Evolutionary conservation across 768 basidiomycete genomes (phyloP), one percentile per base, ranked within the genome.

Genomic region (Macrolepiota albuminosa): DNA sequence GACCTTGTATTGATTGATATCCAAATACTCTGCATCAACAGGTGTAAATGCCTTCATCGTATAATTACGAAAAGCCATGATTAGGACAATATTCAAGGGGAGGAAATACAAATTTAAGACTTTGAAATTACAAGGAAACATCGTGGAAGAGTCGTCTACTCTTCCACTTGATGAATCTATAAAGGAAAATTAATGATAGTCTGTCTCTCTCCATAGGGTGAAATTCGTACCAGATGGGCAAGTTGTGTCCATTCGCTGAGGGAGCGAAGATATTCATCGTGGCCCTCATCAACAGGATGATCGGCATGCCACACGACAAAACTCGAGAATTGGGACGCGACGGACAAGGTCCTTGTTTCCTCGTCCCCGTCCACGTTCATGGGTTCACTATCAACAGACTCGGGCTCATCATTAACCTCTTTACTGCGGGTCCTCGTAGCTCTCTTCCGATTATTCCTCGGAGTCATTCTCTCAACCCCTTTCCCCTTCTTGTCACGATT

Each of bases 291-390:
- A 1, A 89, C 83, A 0, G 84, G 82, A 24, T 81, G 79, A 70
- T 93, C 92, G 4, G 87, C 81, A 59, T 85, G 78, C 91, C 91
- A 93, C 26, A 93, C 68, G n/a, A 82, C 81, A 63, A 93, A 83
- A 1, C 83, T 84, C 3, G 80, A 75, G 67, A 93, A 93, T 50
- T 76, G 78, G 0, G 81, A 79, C 3, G 74, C 72, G 4, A 87
- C 81, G 7, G 73, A 66, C 58, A 89, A 70, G 11, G 63, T 71
- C 48, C 76, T 76, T 24, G 67, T 68, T 0, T 67, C 61, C 29
- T 68, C 69, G 33, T 69, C 69, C 70, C 73, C 67, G 42, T 72
- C 71, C 61, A 54, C 65, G 8, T 69, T 67, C 63, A 74, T 57
- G 63, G 63, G 9, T 64, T 68, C 58, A 66, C 67, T 57, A 61